A percentile compares a stretch with the other conserved stretches of the same genome.
These are phyloP conservation scores for Ophiosphaerella herpotricha DNA, from an alignment of 2,329 filamentous ascomycete species.

Conservation along the genomic window DNA sequence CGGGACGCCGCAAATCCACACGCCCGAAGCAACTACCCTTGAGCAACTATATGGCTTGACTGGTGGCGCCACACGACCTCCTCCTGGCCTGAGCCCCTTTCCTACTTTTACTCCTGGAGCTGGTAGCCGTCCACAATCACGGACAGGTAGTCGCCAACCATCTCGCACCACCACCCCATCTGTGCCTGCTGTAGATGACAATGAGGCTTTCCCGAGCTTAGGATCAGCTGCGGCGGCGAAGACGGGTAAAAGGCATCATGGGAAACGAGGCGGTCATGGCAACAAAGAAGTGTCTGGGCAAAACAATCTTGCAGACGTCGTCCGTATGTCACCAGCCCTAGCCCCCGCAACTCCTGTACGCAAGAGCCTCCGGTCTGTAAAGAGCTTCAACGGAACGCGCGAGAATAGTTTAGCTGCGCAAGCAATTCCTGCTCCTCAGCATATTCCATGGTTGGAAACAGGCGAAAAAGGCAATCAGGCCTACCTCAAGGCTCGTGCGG, in stretches of 20 bases:
- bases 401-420: conserved; percentile 82
- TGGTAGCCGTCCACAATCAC: conserved; percentile 72
- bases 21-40: conserved; percentile 47
- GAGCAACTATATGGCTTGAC: conserved; percentile 49
- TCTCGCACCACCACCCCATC: conserved; percentile 65
- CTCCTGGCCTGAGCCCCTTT: conserved; percentile 70
- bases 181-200: conserved; percentile 84
- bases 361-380: conserved; percentile 66
- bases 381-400: conserved; percentile 66
- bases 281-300: conserved; percentile 59
- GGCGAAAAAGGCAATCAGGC: conserved; percentile 88
- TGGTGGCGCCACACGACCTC: conserved; percentile 56
- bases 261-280: conserved; percentile 83
- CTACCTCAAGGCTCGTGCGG: conserved; percentile 91
- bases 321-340: conserved; percentile 93
- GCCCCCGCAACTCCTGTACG: conserved; percentile 61
- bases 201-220: conserved; percentile 90
- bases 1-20: conserved; percentile 44
- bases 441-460: conserved; percentile 96
- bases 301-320: conserved; percentile 87
- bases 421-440: conserved; percentile 83
- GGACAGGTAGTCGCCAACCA: conserved; percentile 82
- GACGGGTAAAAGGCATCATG: conserved; percentile 87
- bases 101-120: conserved; percentile 60
- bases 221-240: conserved; percentile 75